Evolutionary conservation across 352 stramenopile genomes (phyloP).

Genomic region (Phytophthora pinifolia): DNA sequence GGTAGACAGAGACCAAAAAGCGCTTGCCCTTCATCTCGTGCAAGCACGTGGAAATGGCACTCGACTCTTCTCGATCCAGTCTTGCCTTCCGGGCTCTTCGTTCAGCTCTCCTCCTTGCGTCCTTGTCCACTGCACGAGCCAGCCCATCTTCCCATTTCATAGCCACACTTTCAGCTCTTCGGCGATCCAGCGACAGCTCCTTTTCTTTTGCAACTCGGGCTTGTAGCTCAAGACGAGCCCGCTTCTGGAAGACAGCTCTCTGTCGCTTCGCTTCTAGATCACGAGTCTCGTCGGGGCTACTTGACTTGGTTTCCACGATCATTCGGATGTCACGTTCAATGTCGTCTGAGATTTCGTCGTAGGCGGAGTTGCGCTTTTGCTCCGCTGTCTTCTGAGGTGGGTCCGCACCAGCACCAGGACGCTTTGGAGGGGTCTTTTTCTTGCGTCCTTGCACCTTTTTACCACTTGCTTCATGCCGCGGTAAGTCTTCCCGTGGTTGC

Average conservation of each 20-base stretch:
- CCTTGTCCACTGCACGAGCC: slow-evolving; percentile 27
- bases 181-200: slow-evolving; percentile 27
- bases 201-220: slow-evolving; percentile 6
- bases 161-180: slow-evolving; percentile 40
- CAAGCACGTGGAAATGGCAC: slow-evolving; percentile 37
- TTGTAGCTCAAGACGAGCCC: slow-evolving; percentile 20
- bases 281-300: neutral
- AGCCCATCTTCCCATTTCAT: slow-evolving; percentile 56
- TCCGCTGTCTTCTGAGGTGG: neutral
- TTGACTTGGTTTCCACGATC: slow-evolving; percentile 7
- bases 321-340: slow-evolving; percentile 12
- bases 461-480: slow-evolving; percentile 21
- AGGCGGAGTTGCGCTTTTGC: neutral
- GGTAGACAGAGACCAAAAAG: slow-evolving; percentile 46
- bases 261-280: slow-evolving; percentile 29
- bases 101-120: slow-evolving; percentile 8
- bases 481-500: slow-evolving; percentile 15
- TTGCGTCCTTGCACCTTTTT: slow-evolving; percentile 34
- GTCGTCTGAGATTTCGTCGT: slow-evolving; percentile 3
- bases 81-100: slow-evolving; percentile 22
- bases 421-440: slow-evolving; percentile 6
- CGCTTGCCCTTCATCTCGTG: slow-evolving; percentile 47
- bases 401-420: neutral
- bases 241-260: slow-evolving; percentile 29
- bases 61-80: slow-evolving; percentile 21